A percentile compares a stretch with the other conserved stretches of the same genome.
Evolutionary conservation across 2,329 filamentous ascomycete genomes (phyloP).

Genomic region (Colletotrichum tanaceti): DNA sequence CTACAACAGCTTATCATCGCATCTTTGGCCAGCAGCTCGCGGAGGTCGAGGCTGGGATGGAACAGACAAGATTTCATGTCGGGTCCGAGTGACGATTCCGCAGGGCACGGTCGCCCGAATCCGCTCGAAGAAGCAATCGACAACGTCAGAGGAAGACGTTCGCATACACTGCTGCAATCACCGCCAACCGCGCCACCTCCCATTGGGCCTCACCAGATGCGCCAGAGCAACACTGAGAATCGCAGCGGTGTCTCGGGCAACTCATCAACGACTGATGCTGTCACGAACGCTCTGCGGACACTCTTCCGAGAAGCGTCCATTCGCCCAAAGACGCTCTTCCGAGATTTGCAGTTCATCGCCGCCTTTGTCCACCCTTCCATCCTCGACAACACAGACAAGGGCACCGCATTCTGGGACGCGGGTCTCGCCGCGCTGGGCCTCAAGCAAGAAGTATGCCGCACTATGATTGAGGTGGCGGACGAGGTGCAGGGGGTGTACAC

Average conservation of each 20-base stretch:
- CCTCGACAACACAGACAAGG: slow-evolving; percentile 71
- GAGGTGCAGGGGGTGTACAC: slow-evolving; percentile 71
- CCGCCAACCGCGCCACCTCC: slow-evolving; percentile 49
- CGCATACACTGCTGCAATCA: slow-evolving; percentile 61
- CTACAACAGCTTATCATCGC: slow-evolving; percentile 84
- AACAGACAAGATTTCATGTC: slow-evolving; percentile 52
- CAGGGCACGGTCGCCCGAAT: slow-evolving; percentile 52
- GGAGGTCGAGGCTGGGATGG: slow-evolving; percentile 48
- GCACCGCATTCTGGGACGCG: slow-evolving; percentile 90
- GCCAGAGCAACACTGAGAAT: slow-evolving; percentile 60
- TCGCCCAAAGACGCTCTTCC: slow-evolving; percentile 83
- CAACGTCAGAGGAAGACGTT: slow-evolving; percentile 75
- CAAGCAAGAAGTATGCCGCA: slow-evolving; percentile 87
- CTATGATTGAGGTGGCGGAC: slow-evolving; percentile 74
- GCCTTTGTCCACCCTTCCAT: slow-evolving; percentile 71
- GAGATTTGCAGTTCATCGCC: slow-evolving; percentile 81
- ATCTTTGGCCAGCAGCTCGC: slow-evolving; percentile 59
- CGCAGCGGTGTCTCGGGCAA: slow-evolving; percentile 62
- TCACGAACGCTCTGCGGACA: slow-evolving; percentile 73
- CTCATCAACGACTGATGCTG: slow-evolving; percentile 69
- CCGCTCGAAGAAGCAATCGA: slow-evolving; percentile 75
- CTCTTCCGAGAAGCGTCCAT: slow-evolving; percentile 76
- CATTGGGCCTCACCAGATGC: slow-evolving; percentile 48
- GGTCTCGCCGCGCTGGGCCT: slow-evolving; percentile 87
- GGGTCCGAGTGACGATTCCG: slow-evolving; percentile 50